These are phyloP conservation scores for Cutaneotrichosporon spelunceum DNA, from an alignment of 1,284 basidiomycete genomes.

Conservation along the genomic window DNA sequence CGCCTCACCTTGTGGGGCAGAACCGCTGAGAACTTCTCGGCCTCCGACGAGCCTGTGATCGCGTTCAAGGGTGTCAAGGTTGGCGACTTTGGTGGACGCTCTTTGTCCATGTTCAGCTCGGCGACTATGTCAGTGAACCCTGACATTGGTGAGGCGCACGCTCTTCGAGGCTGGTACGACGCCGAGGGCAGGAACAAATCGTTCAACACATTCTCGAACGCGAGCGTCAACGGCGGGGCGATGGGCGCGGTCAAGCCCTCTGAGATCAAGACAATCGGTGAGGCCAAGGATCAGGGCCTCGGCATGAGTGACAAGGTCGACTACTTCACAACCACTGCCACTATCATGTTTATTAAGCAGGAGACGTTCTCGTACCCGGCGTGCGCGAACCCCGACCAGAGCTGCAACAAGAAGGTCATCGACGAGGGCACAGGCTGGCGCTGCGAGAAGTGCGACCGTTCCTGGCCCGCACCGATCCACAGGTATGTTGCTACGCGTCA, in stretches of 20 bases:
- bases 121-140: constrained; percentile 79
- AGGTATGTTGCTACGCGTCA: constrained; percentile 57
- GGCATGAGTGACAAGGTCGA: constrained; percentile 77
- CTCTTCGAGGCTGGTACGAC: constrained; percentile 86
- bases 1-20: constrained; percentile 94
- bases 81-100: constrained; percentile 88
- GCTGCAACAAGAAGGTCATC: constrained; percentile 88
- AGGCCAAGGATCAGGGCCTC: constrained; percentile 75
- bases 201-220: constrained; percentile 69
- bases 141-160: constrained; percentile 80
- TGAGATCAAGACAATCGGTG: constrained; percentile 71
- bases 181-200: constrained; percentile 60
- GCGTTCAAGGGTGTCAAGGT: constrained; percentile 96
- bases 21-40: constrained; percentile 77
- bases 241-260: constrained; percentile 57
- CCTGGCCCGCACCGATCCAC: constrained; percentile 70
- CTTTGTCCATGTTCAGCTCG: constrained; percentile 66
- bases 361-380: constrained; percentile 89
- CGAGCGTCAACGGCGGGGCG: constrained; percentile 47
- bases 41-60: constrained; percentile 63
- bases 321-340: constrained; percentile 77
- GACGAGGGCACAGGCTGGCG: constrained; percentile 70
- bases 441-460: constrained; percentile 90
- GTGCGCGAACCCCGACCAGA: constrained; percentile 64
- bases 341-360: constrained; percentile 81